Percentiles rank a stretch among this genome's conserved stretches.
Evolutionary conservation across 2,329 filamentous ascomycete genomes (phyloP).

Genomic region (Claviceps paspali): DNA sequence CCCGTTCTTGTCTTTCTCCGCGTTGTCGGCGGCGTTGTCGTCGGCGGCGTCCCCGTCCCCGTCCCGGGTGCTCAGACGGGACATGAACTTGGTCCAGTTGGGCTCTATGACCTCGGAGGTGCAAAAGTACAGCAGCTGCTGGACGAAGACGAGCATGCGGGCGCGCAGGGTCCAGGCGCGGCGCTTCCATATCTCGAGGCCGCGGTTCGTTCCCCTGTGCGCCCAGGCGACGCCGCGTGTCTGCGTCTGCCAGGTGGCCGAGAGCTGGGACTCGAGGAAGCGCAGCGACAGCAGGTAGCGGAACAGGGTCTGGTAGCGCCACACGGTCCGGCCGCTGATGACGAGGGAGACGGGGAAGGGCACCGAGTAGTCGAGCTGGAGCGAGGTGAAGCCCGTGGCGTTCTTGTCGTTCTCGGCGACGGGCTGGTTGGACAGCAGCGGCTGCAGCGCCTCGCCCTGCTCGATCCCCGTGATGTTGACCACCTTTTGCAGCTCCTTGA

Average conservation of each 20-base stretch:
- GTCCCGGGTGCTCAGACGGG: conserved; percentile 54
- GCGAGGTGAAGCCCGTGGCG: conserved; percentile 76
- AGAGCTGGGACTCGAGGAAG: conserved; percentile 76
- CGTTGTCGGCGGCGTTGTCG: no score
- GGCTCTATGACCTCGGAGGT: conserved; percentile 95
- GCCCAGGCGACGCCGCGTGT: conserved; percentile 70
- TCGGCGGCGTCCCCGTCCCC: no score
- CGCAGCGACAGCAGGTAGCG: conserved; percentile 82
- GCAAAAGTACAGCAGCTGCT: conserved; percentile 93
- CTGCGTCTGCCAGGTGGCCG: conserved; percentile 80
- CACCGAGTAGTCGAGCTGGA: conserved; percentile 87
- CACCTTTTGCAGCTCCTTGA: conserved; percentile 87
- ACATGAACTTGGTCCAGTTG: conserved; percentile 91
- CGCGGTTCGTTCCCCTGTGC: conserved; percentile 56
- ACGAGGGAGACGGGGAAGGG: conserved; percentile 93
- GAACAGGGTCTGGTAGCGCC: conserved; percentile 90
- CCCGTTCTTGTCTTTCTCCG: no score
- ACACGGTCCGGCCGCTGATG: conserved; percentile 91
- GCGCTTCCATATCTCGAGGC: conserved; percentile 83
- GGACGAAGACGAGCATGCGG: conserved; percentile 92
- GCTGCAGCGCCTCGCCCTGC: conserved; percentile 68
- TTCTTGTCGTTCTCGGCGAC: conserved; percentile 69
- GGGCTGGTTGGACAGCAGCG: conserved; percentile 49
- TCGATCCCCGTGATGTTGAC: conserved; percentile 95
- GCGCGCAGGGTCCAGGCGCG: conserved; percentile 82